Conservation (phyloP, 495 filamentous ascomycete species). For the Penicillium turbatum region DNA sequence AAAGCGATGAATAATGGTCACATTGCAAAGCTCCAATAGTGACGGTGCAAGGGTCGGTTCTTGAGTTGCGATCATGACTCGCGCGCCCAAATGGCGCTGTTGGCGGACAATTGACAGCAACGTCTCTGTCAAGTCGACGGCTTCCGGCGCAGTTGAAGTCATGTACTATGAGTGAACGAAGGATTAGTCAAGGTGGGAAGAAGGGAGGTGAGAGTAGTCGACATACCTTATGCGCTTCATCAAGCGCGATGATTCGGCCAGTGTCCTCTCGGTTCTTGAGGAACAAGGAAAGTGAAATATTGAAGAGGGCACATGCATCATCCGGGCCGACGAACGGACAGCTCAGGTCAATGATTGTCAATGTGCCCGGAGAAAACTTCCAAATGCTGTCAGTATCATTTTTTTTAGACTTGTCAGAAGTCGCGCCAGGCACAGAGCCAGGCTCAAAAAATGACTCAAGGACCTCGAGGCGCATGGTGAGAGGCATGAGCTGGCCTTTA, state of each 20-base stretch:
- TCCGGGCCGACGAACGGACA: constrained; percentile 66
- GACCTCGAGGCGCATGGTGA: constrained; percentile 38
- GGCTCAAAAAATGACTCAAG: constrained; percentile 43
- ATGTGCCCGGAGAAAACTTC: constrained; percentile 41
- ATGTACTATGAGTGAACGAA: constrained; percentile 38
- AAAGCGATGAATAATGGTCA: constrained; percentile 73
- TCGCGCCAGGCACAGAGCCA: constrained; percentile 12
- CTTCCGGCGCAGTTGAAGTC: constrained; percentile 35
- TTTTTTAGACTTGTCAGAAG: background rate
- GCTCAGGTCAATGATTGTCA: constrained; percentile 73
- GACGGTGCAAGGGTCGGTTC: constrained; percentile 70
- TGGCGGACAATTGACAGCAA: constrained; percentile 61
- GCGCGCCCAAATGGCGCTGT: constrained; percentile 64
- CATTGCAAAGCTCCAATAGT: constrained; percentile 66
- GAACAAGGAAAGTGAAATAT: constrained; percentile 60
- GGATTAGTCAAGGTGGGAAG: background rate
- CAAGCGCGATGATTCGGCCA: constrained; percentile 53
- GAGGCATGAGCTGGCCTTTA: constrained; percentile 16
- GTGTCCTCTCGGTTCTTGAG: constrained; percentile 43
- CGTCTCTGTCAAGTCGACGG: constrained; percentile 54
- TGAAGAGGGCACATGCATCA: constrained; percentile 64
- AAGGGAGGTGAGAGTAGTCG: too few relatives aligned
- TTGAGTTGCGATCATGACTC: constrained; percentile 71
- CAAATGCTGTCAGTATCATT: background rate
- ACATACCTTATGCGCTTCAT: constrained; percentile 56